Percentiles rank a stretch among this genome's conserved stretches.
Evolutionary conservation across 768 basidiomycete genomes (phyloP).

Genomic region (Lentinus tigrinus): DNA sequence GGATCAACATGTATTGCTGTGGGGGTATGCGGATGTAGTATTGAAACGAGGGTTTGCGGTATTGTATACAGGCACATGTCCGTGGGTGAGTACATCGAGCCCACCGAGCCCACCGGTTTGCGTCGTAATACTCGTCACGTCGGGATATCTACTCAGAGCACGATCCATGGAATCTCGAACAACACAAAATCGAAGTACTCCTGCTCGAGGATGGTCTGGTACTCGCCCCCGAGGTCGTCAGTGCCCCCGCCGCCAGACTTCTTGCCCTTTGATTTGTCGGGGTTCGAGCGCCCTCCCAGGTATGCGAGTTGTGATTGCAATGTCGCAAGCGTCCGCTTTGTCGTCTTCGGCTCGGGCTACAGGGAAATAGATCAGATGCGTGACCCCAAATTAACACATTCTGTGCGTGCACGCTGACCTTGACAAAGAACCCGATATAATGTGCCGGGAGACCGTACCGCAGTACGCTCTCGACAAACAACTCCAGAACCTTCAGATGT

Average conservation of each 20-base stretch:
- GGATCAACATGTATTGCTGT: too few species aligned
- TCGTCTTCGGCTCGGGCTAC: slow-evolving; percentile 83
- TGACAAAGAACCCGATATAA: slow-evolving; percentile 79
- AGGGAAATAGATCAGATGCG: background rate
- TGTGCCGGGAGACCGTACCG: slow-evolving; percentile 94
- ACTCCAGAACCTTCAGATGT: slow-evolving; percentile 86
- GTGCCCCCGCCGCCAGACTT: slow-evolving; percentile 31
- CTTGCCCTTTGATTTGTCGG: slow-evolving; percentile 42
- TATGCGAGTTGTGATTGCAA: slow-evolving; percentile 81
- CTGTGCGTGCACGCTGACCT: slow-evolving; percentile 49
- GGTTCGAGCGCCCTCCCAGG: slow-evolving; percentile 59
- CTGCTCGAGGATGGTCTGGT: slow-evolving; percentile 88
- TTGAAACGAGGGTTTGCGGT: background rate
- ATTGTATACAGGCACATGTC: background rate
- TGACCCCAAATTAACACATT: background rate
- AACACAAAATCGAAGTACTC: slow-evolving; percentile 95
- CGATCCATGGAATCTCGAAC: slow-evolving; percentile 91
- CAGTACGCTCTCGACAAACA: slow-evolving; percentile 94
- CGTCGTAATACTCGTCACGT: background rate
- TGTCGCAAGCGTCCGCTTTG: slow-evolving; percentile 72
- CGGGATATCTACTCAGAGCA: slow-evolving; percentile 41
- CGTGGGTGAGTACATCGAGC: background rate
- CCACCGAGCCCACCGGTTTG: background rate
- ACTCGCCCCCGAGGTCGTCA: slow-evolving; percentile 87
- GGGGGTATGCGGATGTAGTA: slow-evolving; percentile 1